Evolutionary conservation across 371 early-diverging fungal genomes (phyloP), one percentile per base, ranked within the genome.

Genomic region (Rhizopus sp.): DNA sequence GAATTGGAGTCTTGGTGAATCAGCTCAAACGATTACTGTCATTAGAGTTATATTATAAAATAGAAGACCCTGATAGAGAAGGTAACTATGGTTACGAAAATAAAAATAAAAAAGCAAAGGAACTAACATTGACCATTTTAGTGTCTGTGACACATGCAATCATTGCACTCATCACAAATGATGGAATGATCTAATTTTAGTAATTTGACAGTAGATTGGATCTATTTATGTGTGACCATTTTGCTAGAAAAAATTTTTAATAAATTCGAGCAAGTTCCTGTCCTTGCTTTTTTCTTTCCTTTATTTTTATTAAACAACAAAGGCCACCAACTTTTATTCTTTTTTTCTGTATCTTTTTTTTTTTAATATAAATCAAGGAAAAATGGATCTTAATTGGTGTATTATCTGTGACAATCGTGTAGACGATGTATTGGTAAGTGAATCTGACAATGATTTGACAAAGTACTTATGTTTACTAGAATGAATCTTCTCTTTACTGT

Each of bases 1-100:
- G 93, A 34, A 87, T 92, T 44, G 89, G 89, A 5, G 89, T 88
- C 3, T 75, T 94, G 15, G 88, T 91, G 23, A 88, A 88, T 59
- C 89, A 88, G 15, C 58, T 94, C 17, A 84, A 90, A 37, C 62
- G 77, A 44, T 63, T 91, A 46, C 65, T 94, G 33, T 89, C 89
- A 50, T 69, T 80, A 32, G 77, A 84, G 38, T 65, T 94, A 40
- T 83, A 84, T 12, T 68, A 73, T 33, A 93, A 92, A 74, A 79
- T 94, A 56, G 83, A 83, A 31, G 76, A 91, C 30, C 91, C 93
- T 0, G 64, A 69, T 8, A 17, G 83, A 64, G 82, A 86, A 57
- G 81, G 80, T 77, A 68, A 64, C 17, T 5, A n/a, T 16, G 23
- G 23, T 38, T 49, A 10, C 9, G 49, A 34, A 23, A 29, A 48